These are phyloP conservation scores for Colletotrichum filicis DNA, from an alignment of 2,329 filamentous ascomycete species.

Conservation along the genomic window DNA sequence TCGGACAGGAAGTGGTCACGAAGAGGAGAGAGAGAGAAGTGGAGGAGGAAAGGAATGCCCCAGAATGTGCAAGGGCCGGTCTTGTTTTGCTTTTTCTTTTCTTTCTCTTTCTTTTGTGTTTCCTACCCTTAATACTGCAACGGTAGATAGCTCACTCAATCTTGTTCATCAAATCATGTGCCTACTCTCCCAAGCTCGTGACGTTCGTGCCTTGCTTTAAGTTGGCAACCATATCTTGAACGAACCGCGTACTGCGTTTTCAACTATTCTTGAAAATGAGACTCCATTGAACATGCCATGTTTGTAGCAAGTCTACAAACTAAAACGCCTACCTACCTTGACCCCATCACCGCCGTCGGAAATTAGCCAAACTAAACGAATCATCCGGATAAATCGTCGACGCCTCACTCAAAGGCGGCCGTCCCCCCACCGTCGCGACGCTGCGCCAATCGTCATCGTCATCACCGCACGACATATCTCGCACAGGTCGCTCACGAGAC, in stretches of 20 bases:
- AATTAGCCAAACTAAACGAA: background rate
- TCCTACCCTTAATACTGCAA: background rate
- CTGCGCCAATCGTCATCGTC: background rate
- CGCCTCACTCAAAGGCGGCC: background rate
- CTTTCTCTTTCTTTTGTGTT: background rate
- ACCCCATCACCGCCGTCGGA: too few species aligned
- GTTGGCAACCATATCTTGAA: too few species aligned
- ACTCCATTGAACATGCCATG: background rate
- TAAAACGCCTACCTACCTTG: background rate
- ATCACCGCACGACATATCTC: background rate
- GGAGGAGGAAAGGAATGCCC: background rate
- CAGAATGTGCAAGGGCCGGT: background rate
- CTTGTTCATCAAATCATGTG: background rate
- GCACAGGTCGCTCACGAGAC: background rate
- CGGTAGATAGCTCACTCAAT: background rate
- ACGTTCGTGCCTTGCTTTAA: background rate
- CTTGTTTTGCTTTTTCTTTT: background rate
- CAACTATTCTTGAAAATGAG: background rate
- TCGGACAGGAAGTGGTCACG: background rate
- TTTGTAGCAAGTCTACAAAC: too few species aligned
- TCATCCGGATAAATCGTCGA: background rate
- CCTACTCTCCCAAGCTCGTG: background rate
- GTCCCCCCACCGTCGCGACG: background rate
- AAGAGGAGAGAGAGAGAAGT: background rate
- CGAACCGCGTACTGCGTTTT: background rate